Evolutionary conservation across 345 rosid species (phyloP).

Genomic region (Populus ilicifolia): DNA sequence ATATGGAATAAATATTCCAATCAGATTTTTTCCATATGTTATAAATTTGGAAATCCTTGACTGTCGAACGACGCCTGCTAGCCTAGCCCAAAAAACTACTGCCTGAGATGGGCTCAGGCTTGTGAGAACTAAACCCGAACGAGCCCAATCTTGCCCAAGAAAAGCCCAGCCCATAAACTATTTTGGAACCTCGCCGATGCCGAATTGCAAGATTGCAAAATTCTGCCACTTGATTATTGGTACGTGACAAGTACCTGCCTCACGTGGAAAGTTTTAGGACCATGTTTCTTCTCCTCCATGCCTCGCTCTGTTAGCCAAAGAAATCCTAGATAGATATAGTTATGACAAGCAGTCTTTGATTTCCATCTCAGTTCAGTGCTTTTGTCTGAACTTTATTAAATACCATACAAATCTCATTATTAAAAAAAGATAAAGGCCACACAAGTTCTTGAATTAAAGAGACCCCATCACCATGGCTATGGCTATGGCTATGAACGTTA

Average conservation of each 20-base stretch:
- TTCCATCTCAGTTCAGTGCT: not conserved
- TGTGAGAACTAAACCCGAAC: not conserved
- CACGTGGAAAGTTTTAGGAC: slow-evolving; percentile 4
- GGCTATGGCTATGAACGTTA: slow-evolving; percentile 48
- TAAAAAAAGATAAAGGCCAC: not conserved
- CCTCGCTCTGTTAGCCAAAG: not conserved
- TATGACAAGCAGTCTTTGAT: not conserved
- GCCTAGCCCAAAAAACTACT: not conserved
- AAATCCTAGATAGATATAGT: not conserved
- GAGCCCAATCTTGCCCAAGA: not conserved
- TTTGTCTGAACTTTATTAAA: no score
- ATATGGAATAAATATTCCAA: not conserved
- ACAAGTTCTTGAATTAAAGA: not conserved
- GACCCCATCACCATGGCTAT: not conserved
- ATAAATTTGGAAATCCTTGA: not conserved
- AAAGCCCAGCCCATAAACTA: not conserved
- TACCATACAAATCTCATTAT: no score
- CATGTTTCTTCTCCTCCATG: not conserved
- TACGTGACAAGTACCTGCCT: not conserved
- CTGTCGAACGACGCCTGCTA: not conserved
- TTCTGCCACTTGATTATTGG: not conserved
- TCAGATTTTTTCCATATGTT: no score
- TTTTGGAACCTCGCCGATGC: not conserved
- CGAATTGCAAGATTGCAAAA: no score
- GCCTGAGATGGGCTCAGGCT: not conserved